These are phyloP conservation scores for Neocallimastix lanati DNA, from an alignment of 192 early-diverging fungal genomes.

Conservation along the genomic window DNA sequence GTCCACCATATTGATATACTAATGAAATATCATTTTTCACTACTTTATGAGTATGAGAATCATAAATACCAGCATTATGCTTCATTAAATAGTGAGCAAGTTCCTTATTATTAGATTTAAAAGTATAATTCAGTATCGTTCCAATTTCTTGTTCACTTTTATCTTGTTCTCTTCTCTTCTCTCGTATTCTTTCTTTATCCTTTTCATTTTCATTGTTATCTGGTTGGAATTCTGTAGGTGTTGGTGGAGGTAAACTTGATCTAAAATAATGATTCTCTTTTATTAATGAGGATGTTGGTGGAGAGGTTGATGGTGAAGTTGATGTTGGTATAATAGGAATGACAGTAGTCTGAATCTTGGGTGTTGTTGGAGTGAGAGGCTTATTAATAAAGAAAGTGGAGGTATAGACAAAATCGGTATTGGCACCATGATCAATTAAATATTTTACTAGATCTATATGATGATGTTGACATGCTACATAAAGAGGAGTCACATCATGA, in stretches of 20 bases:
- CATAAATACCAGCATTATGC: neutral
- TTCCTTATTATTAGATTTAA: neutral
- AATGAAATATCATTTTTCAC: neutral
- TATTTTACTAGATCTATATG: neutral
- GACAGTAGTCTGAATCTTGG: no score
- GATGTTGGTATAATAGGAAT: no score
- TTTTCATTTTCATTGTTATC: no score
- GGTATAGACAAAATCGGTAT: neutral
- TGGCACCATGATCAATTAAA: neutral
- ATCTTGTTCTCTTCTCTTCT: no score
- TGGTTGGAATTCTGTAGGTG: no score
- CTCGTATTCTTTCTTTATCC: no score
- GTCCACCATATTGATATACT: neutral
- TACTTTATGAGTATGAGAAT: neutral
- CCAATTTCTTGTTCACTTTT: neutral
- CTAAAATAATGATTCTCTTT: no score
- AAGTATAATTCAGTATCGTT: neutral
- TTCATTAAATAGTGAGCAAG: neutral
- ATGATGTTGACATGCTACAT: neutral
- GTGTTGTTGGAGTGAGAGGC: no score
- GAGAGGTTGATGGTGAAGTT: no score
- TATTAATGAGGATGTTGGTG: no score
- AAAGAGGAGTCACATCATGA: neutral
- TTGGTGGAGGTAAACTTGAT: no score
- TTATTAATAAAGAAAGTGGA: no score